phyloP scores from a whole-genome alignment of 2,329 filamentous ascomycete genomes.

The Clarireedia monteithiana region DNA sequence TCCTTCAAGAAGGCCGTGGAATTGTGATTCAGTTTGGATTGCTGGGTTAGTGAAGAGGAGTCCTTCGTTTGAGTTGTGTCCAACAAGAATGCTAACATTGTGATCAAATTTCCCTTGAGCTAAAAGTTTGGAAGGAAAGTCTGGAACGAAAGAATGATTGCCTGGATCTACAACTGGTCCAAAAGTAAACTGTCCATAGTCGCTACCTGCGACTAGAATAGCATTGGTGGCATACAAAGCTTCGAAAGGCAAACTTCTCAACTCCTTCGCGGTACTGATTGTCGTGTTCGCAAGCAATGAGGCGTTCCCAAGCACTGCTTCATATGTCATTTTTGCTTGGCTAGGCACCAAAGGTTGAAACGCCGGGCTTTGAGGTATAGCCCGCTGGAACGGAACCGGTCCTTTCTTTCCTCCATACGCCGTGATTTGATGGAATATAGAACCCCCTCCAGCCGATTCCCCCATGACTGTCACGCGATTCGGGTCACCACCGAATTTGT shows the following conservation, averaged over 20 bases:
- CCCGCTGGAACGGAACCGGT: slow-evolving; percentile 35
- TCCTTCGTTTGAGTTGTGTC: slow-evolving; percentile 37
- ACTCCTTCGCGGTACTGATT: neutral
- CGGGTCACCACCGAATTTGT: slow-evolving; percentile 46
- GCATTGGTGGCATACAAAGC: neutral
- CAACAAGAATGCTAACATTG: slow-evolving; percentile 37
- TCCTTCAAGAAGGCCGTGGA: neutral
- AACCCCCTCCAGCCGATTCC: slow-evolving; percentile 43
- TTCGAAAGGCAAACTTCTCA: neutral
- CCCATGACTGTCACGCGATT: slow-evolving; percentile 42
- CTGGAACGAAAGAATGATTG: slow-evolving; percentile 40
- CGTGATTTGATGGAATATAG: slow-evolving; percentile 48
- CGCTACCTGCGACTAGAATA: neutral
- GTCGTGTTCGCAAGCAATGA: neutral
- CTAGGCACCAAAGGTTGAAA: slow-evolving; percentile 9
- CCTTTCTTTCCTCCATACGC: slow-evolving; percentile 36
- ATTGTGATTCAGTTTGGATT: slow-evolving; percentile 13
- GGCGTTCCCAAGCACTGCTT: neutral
- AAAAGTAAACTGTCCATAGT: slow-evolving; percentile 36
- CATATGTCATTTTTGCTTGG: neutral
- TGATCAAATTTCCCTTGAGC: slow-evolving; percentile 36
- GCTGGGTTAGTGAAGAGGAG: slow-evolving; percentile 23
- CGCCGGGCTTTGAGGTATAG: slow-evolving; percentile 26
- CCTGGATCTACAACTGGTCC: slow-evolving; percentile 28
- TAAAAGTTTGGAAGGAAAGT: slow-evolving; percentile 37